Evolutionary conservation across 805 yeast species (phyloP), one percentile per base, ranked within the genome.

Genomic region (Starmera pachycereana): DNA sequence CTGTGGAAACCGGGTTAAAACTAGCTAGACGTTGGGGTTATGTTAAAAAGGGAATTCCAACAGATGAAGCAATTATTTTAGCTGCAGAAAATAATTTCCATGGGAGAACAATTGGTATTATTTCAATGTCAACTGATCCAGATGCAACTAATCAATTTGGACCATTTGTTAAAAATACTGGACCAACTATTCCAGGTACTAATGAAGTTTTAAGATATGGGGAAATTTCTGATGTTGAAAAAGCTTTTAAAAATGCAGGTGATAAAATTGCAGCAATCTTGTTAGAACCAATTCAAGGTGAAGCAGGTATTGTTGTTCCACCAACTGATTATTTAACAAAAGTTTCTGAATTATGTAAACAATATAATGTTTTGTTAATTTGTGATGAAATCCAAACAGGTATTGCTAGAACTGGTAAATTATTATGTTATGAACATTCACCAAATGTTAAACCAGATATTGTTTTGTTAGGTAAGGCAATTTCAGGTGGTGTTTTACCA

Each of bases 341-440:
- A 52, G 96, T 89, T 29, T 74, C 75, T 49, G 78, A 65, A 40
- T 69, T 87, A 46, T 87, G 96, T 68, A 76, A 76, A 53, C 66
- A 87, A 63, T 71, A 89, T 72, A 88, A 90, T 54, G 89, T 86
- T 29, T 69, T 90, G 58, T 74, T 90, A 54, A 89, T 90, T 63
- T 87, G 95, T 58, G 97, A 90, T 61, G 97, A 90, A 70, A 87
- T 90, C 59, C 97, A 90, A 68, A 89, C 97, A 22, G 97, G 97
- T 64, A 77, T 90, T 60, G 97, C 95, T 37, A 81, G 97, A 72
- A 90, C 97, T 27, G 97, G 97, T 57, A 85, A 84, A 68, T 71
- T 90, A 74, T 72, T 90, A 45, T 87, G 96, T 61, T 81, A 78
- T 64, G 95, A 90, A 66, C 97, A 90, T 64, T 80, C 81, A 44